Conservation (phyloP, 208 protist genomes). For the Trypanosoma congolense region DNA sequence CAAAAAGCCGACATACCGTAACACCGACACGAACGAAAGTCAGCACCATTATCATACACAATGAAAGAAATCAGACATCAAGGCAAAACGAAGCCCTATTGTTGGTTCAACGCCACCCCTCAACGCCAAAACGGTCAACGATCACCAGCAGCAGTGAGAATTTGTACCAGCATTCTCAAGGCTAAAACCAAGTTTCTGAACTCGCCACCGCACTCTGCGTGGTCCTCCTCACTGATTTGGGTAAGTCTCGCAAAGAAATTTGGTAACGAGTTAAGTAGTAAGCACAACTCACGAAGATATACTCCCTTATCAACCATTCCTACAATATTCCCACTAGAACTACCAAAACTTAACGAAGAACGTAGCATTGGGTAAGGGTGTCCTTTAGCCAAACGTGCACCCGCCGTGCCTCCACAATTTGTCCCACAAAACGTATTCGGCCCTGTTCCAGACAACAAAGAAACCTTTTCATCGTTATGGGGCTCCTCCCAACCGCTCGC, state of each 20-base stretch:
- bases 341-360: neutral
- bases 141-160: conserved; percentile 76
- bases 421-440: neutral
- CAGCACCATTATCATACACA: too few species aligned
- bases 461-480: neutral
- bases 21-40: too few species aligned
- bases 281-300: conserved; percentile 63
- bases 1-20: too few species aligned
- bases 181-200: conserved; percentile 53
- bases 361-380: neutral
- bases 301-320: conserved; percentile 33
- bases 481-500: neutral
- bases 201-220: conserved; percentile 41
- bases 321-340: conserved; percentile 16
- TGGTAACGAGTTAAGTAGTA: conserved; percentile 56
- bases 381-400: neutral
- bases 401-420: neutral
- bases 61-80: too few species aligned
- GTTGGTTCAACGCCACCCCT: too few species aligned
- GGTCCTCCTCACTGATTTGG: conserved; percentile 44
- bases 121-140: too few species aligned
- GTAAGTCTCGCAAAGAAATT: conserved; percentile 49
- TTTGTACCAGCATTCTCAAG: conserved; percentile 62
- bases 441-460: neutral
- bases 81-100: too few species aligned